Evolutionary conservation across 83 land plant species (phyloP).

Genomic region (Thuja plicata): DNA sequence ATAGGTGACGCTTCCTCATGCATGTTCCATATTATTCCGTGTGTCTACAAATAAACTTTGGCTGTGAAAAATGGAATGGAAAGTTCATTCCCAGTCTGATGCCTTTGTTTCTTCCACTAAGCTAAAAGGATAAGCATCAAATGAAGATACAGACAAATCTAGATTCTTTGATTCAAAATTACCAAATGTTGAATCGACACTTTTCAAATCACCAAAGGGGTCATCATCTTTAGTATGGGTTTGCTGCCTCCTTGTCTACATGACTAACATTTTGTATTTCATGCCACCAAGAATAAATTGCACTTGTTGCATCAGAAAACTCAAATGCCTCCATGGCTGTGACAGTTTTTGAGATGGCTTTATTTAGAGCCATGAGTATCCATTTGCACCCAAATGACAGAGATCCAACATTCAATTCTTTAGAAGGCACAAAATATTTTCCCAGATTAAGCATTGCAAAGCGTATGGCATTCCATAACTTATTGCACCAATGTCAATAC

Average conservation of each 20-base stretch:
- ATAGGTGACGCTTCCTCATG: no score
- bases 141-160: neutral
- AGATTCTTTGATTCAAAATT: neutral
- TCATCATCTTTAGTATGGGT: neutral
- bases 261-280: no score
- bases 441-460: slow-evolving; percentile 85
- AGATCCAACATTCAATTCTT: slow-evolving; percentile 23
- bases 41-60: neutral
- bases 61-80: neutral
- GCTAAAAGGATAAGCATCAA: neutral
- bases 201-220: slow-evolving; percentile 3
- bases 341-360: slow-evolving; percentile 65
- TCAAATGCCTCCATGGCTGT: slow-evolving; percentile 55
- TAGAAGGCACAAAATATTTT: slow-evolving; percentile 54
- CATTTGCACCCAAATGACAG: slow-evolving; percentile 81
- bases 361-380: slow-evolving; percentile 82
- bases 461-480: slow-evolving; percentile 89
- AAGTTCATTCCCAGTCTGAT: neutral
- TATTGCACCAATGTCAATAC: slow-evolving; percentile 95
- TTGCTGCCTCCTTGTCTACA: neutral
- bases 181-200: neutral
- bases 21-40: neutral
- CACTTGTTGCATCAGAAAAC: slow-evolving; percentile 68
- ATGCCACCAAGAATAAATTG: slow-evolving; percentile 92
- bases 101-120: neutral